Percentiles rank a stretch among this genome's conserved stretches.
Conservation (phyloP, 2,329 filamentous ascomycete species). For the Helicocarpus griseus region DNA sequence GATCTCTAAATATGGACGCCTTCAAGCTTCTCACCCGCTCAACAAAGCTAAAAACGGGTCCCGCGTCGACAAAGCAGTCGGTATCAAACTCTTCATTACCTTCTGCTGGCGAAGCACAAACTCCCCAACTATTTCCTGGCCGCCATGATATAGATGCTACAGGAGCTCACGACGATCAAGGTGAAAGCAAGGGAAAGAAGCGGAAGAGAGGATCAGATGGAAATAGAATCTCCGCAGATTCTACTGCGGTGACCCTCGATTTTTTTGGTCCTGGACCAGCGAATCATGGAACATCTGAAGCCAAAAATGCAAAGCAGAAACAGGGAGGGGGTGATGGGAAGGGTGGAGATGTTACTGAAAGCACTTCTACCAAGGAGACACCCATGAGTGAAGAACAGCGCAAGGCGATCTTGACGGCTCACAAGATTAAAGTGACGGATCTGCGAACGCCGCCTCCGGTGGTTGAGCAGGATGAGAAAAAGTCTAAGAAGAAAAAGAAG, state of each 20-base stretch:
- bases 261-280: slow-evolving; percentile 25
- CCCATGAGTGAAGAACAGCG: slow-evolving; percentile 59
- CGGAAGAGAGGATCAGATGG: slow-evolving; percentile 26
- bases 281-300: slow-evolving; percentile 6
- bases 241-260: slow-evolving; percentile 23
- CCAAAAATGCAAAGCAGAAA: slow-evolving; percentile 4
- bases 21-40: slow-evolving; percentile 37
- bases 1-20: slow-evolving; percentile 30
- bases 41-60: slow-evolving; percentile 30
- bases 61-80: slow-evolving; percentile 17
- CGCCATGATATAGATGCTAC: slow-evolving; percentile 19
- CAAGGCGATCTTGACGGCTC: slow-evolving; percentile 62
- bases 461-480: slow-evolving; percentile 25
- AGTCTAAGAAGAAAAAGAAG: slow-evolving; percentile 42
- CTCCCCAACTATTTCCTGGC: slow-evolving; percentile 29
- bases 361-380: slow-evolving; percentile 12
- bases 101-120: slow-evolving; percentile 31
- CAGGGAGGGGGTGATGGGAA: slow-evolving; percentile 14
- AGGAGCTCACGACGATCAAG: background rate
- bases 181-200: slow-evolving; percentile 23
- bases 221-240: slow-evolving; percentile 11
- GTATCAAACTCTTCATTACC: slow-evolving; percentile 25
- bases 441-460: slow-evolving; percentile 38
- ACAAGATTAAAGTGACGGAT: slow-evolving; percentile 76
- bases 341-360: slow-evolving; percentile 17